Conservation (phyloP, 352 stramenopile species). For the Phytophthora ohioensis region DNA sequence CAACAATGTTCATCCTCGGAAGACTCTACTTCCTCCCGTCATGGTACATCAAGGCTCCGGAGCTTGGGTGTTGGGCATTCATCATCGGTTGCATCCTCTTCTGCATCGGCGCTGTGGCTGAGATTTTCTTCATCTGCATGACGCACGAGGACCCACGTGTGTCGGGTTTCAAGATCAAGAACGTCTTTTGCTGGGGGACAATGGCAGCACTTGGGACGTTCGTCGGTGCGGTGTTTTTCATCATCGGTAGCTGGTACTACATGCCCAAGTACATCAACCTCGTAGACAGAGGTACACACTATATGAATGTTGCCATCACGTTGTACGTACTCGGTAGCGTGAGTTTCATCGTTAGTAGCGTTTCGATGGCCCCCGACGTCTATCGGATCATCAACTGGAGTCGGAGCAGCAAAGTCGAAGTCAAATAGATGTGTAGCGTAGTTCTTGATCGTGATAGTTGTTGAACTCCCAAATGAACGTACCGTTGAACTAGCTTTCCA, state of each 20-base stretch:
- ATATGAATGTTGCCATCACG: slow-evolving; percentile 73
- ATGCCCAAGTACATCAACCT: slow-evolving; percentile 68
- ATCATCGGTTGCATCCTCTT: slow-evolving; percentile 71
- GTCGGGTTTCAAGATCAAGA: slow-evolving; percentile 47
- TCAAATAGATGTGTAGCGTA: not conserved
- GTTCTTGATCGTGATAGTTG: too few species aligned
- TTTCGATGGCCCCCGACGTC: slow-evolving; percentile 55
- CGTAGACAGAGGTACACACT: slow-evolving; percentile 58
- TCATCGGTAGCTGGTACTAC: slow-evolving; percentile 77
- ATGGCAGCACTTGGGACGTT: slow-evolving; percentile 56
- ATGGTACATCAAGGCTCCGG: slow-evolving; percentile 63
- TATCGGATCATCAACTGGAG: slow-evolving; percentile 44
- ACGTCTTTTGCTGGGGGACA: slow-evolving; percentile 61
- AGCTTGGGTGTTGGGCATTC: slow-evolving; percentile 73
- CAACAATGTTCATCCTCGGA: slow-evolving; percentile 69
- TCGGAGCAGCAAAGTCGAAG: slow-evolving; percentile 2
- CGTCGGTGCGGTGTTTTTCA: slow-evolving; percentile 65
- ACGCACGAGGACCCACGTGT: slow-evolving; percentile 54
- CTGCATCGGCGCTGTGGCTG: slow-evolving; percentile 57
- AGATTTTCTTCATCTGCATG: slow-evolving; percentile 63
- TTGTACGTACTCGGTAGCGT: slow-evolving; percentile 72
- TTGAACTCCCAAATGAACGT: too few species aligned
- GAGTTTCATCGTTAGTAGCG: slow-evolving; percentile 69
- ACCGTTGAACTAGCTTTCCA: too few species aligned
- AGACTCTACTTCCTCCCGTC: slow-evolving; percentile 74